Evolutionary conservation across 768 basidiomycete species (phyloP).

Genomic region (Lactifluus volemus): DNA sequence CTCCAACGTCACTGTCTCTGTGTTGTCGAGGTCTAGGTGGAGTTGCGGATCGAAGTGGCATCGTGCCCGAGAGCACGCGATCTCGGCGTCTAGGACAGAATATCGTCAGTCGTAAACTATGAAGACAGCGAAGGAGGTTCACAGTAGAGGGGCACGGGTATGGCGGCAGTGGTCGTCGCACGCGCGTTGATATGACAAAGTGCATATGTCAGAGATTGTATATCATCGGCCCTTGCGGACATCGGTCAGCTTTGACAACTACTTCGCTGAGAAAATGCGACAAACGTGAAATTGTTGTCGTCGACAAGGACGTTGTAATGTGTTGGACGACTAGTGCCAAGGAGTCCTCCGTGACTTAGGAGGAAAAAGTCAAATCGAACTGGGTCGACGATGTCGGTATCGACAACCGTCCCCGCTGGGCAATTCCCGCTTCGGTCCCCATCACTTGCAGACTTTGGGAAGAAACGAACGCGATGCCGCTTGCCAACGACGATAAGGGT

Average conservation of each 20-base stretch:
- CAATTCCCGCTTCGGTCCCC: conserved; percentile 64
- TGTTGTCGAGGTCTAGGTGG: conserved; percentile 41
- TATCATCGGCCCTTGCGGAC: conserved; percentile 45
- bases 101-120: not conserved
- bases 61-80: conserved; percentile 66
- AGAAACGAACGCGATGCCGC: conserved; percentile 59
- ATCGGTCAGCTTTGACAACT: conserved; percentile 6
- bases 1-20: conserved; percentile 33
- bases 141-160: conserved; percentile 81
- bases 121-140: conserved; percentile 22
- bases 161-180: conserved; percentile 71
- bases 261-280: not conserved
- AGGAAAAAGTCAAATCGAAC: conserved; percentile 73
- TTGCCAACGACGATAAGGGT: conserved; percentile 78
- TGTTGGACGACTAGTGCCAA: conserved; percentile 65
- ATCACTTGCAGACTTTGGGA: conserved; percentile 37
- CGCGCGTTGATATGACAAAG: conserved; percentile 77
- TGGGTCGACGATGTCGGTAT: conserved; percentile 59
- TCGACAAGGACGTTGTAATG: conserved; percentile 47
- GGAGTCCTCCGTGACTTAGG: conserved; percentile 64
- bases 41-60: conserved; percentile 66
- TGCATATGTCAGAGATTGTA: conserved; percentile 65
- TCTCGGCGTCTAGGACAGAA: conserved; percentile 55
- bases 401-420: conserved; percentile 71
- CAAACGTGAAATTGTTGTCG: conserved; percentile 55